Conservation (phyloP, 768 basidiomycete species). For the Auricularia sp. region DNA sequence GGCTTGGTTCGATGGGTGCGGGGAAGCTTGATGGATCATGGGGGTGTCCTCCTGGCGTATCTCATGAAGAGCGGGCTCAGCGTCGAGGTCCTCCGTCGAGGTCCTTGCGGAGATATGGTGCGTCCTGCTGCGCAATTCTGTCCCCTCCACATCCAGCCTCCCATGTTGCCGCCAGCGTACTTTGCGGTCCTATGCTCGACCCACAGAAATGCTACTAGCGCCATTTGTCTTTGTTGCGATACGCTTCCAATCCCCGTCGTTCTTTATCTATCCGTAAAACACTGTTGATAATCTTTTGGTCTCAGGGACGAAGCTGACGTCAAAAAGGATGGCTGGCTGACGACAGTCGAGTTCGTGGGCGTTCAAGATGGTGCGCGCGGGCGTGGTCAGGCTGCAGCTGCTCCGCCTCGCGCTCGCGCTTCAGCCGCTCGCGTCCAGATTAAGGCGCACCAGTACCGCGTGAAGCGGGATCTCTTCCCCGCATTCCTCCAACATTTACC, state of each 20-base stretch:
- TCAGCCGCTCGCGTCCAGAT: constrained; percentile 55
- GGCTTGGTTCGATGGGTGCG: neutral
- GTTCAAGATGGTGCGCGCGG: neutral
- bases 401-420: too few relatives aligned
- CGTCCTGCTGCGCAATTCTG: neutral
- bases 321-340: neutral
- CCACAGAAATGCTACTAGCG: too few relatives aligned
- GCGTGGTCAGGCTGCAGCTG: too few relatives aligned
- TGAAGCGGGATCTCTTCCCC: constrained; percentile 71
- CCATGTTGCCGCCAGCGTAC: too few relatives aligned
- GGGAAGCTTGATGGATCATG: neutral
- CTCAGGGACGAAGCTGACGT: neutral
- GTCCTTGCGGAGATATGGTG: neutral
- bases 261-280: too few relatives aligned
- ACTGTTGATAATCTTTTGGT: neutral
- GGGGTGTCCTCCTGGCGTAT: neutral
- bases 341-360: neutral
- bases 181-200: too few relatives aligned
- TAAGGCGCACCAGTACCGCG: constrained; percentile 65
- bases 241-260: too few relatives aligned
- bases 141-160: too few relatives aligned
- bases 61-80: neutral
- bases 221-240: too few relatives aligned
- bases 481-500: constrained; percentile 66
- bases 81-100: neutral